These are phyloP conservation scores for Saturnispora galanensis DNA, from an alignment of 805 yeast species.

Conservation along the genomic window DNA sequence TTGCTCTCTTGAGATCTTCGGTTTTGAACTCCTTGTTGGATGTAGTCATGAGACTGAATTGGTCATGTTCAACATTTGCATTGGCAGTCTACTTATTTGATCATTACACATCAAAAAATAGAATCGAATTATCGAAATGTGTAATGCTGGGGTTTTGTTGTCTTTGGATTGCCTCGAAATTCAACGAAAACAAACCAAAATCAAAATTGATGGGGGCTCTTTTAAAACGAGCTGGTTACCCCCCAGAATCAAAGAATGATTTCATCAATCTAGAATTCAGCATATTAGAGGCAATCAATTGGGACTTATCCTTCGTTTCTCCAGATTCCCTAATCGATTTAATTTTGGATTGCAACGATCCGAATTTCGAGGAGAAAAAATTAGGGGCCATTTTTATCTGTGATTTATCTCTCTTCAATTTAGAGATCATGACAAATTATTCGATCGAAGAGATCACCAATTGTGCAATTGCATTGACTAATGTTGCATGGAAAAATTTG, in stretches of 20 bases:
- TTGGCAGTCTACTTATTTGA: slow-evolving; percentile 31
- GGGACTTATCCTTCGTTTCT: slow-evolving; percentile 56
- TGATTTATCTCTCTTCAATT: slow-evolving; percentile 56
- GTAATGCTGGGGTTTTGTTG: slow-evolving; percentile 35
- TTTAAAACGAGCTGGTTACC: slow-evolving; percentile 24
- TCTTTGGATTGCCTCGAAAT: slow-evolving; percentile 37
- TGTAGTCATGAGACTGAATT: slow-evolving; percentile 21
- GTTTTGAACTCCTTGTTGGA: slow-evolving; percentile 26
- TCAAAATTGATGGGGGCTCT: slow-evolving; percentile 29
- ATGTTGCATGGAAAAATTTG: slow-evolving; percentile 35
- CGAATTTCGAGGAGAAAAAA: slow-evolving; percentile 38
- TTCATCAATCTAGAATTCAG: slow-evolving; percentile 62
- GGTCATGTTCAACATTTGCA: slow-evolving; percentile 29
- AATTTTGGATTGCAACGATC: slow-evolving; percentile 28
- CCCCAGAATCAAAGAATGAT: slow-evolving; percentile 15
- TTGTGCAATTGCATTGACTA: slow-evolving; percentile 40
- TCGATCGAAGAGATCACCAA: slow-evolving; percentile 38
- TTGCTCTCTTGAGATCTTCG: slow-evolving; percentile 14
- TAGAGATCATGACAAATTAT: slow-evolving; percentile 43
- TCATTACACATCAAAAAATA: slow-evolving; percentile 28
- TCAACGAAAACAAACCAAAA: slow-evolving; percentile 43
- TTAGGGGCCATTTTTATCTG: slow-evolving; percentile 52
- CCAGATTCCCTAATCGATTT: slow-evolving; percentile 57
- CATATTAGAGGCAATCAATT: slow-evolving; percentile 49
- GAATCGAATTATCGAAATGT: slow-evolving; percentile 28